A percentile compares a stretch with the other conserved stretches of the same genome.
Evolutionary conservation across 768 basidiomycete species (phyloP).

Genomic region (Rhizopogon vinicolor): DNA sequence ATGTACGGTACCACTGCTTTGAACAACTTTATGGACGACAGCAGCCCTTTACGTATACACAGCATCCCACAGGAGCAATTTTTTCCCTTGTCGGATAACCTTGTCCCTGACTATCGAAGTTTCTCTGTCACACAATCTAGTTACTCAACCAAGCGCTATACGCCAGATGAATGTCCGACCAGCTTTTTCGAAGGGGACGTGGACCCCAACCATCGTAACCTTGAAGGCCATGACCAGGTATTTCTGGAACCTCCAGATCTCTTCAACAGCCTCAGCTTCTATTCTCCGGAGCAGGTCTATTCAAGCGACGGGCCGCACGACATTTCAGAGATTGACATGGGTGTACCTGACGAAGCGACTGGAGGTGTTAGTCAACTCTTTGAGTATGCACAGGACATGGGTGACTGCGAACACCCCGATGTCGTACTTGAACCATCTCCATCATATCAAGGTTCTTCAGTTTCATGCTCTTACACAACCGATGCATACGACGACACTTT

Average conservation of each 20-base stretch:
- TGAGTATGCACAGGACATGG: slow-evolving; percentile 1
- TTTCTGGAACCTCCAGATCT: neutral
- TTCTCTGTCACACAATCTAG: neutral
- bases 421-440: slow-evolving; percentile 2
- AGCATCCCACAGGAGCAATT: neutral
- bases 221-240: neutral
- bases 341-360: neutral
- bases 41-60: neutral
- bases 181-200: neutral
- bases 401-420: neutral
- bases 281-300: neutral
- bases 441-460: slow-evolving; percentile 4
- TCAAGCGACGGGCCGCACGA: neutral
- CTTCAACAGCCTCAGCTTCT: neutral
- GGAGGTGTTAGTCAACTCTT: slow-evolving; percentile 3
- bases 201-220: neutral
- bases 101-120: neutral
- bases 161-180: no score
- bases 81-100: neutral
- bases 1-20: neutral
- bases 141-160: neutral
- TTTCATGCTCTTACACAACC: neutral
- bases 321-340: neutral
- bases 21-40: neutral
- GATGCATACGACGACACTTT: neutral